Base-by-base conservation (phyloP, 1,284 basidiomycete species). In the Volvariella volvacea region DNA sequence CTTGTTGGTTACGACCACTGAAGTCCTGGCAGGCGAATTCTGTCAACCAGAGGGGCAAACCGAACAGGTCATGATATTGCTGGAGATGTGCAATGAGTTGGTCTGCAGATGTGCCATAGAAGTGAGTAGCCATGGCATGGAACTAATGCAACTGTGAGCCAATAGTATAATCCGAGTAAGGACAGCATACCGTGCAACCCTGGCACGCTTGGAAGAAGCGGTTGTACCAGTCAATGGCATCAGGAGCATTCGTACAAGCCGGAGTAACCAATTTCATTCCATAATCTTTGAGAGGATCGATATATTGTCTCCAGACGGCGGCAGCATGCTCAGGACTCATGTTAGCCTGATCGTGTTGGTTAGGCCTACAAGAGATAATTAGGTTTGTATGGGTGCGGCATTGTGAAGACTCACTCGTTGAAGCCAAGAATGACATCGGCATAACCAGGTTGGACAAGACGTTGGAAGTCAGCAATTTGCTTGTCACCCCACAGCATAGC, bases 1-100 rank as follows among this genome's bases (percentile, higher is more conserved):
- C 51, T 52, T 78, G 76, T 57, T 85, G 81, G 1, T 68, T 56
- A 28, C 74, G 76, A 31, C 73, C 74, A 56, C 73, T 71, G 65
- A 83, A 90, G 66, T 81, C 74, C 66, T 78, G 68, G 63, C 77
- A 78, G 50, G 80, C 83, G 55, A 74, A 79, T 59, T 90, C 88
- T 3, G 86, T 88, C 43, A 86, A 61, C 72, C 69, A 73, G 44
- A 91, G 68, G 12, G 67, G 66, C 44, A 61, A 56, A 19, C 63
- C 51, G 58, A 79, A 88, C 0, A 66, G 65, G 22, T 61, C 55
- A 57, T 87, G 63, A 36, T 7, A 15, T 4, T 68, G 54, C 10
- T 58, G 57, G 30, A 83, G 58, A 55, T 79, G 81, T 2, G 50
- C 42, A 39, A 78, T 71, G 54, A 90, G 72, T 10, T 65, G 66